Percentiles rank a stretch among this genome's conserved stretches.
Evolutionary conservation across 306 rosid species (phyloP).

Genomic region (Lagenaria siceraria): DNA sequence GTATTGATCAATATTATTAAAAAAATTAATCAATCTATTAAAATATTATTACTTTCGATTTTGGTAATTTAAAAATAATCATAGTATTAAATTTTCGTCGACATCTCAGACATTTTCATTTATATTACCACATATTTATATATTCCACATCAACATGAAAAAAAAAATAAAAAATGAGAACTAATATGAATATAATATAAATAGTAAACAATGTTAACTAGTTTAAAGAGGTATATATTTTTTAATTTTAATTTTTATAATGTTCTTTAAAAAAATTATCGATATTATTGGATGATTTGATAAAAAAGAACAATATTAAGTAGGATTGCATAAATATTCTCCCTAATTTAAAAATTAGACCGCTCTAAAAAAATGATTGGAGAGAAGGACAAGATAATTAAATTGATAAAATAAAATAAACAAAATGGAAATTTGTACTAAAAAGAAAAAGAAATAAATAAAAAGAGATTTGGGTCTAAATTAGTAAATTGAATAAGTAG

Average conservation of each 20-base stretch:
- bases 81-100: too few relatives aligned
- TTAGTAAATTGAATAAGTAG: background rate
- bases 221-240: too few relatives aligned
- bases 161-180: too few relatives aligned
- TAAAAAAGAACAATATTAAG: background rate
- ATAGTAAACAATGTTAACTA: too few relatives aligned
- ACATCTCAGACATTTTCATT: too few relatives aligned
- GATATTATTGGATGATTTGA: too few relatives aligned
- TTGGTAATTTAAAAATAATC: background rate
- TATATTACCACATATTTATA: too few relatives aligned
- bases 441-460: background rate
- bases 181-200: too few relatives aligned
- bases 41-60: background rate
- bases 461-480: background rate
- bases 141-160: too few relatives aligned
- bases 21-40: conserved; percentile 22
- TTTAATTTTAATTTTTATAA: too few relatives aligned
- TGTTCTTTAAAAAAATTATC: too few relatives aligned
- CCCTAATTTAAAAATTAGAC: background rate
- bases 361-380: background rate
- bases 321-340: conserved; percentile 1
- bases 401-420: background rate
- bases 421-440: too few relatives aligned
- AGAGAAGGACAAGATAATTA: background rate
- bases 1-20: conserved; percentile 12